Conservation (phyloP, 257 asterid genomes). For the Solanum pennellii region DNA sequence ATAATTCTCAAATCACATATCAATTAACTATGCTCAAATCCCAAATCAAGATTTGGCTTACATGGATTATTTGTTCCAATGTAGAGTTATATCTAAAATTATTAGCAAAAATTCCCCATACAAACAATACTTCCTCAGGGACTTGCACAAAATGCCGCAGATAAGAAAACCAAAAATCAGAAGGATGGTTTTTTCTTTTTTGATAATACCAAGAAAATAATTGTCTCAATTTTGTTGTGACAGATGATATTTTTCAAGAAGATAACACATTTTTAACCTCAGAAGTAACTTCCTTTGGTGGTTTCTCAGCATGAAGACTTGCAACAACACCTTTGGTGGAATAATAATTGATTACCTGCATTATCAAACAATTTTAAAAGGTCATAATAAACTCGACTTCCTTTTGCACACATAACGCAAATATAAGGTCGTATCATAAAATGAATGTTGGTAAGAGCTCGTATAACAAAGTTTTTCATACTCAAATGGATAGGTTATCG, state of each 20-base stretch:
- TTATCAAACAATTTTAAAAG: background rate
- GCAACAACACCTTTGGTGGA: constrained; percentile 45
- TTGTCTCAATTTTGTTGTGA: background rate
- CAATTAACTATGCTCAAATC: background rate
- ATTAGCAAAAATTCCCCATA: background rate
- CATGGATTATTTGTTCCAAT: background rate
- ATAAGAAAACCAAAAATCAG: background rate
- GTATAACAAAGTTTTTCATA: background rate
- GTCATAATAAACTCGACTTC: background rate
- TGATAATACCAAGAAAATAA: background rate
- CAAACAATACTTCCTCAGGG: background rate
- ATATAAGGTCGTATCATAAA: background rate
- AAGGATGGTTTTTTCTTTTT: background rate
- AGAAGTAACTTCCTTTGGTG: constrained; percentile 47
- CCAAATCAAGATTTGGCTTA: background rate
- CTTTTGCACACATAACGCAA: background rate
- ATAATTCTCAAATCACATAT: background rate
- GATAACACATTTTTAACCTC: constrained; percentile 64
- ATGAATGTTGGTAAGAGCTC: background rate
- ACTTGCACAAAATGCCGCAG: background rate
- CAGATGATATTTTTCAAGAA: constrained; percentile 1
- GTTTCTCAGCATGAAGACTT: constrained; percentile 64
- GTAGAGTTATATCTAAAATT: background rate
- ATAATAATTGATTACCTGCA: constrained; percentile 61
- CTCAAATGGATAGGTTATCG: background rate